Conservation (phyloP, 2,329 filamentous ascomycete species). For the Penicillium decumbens region DNA sequence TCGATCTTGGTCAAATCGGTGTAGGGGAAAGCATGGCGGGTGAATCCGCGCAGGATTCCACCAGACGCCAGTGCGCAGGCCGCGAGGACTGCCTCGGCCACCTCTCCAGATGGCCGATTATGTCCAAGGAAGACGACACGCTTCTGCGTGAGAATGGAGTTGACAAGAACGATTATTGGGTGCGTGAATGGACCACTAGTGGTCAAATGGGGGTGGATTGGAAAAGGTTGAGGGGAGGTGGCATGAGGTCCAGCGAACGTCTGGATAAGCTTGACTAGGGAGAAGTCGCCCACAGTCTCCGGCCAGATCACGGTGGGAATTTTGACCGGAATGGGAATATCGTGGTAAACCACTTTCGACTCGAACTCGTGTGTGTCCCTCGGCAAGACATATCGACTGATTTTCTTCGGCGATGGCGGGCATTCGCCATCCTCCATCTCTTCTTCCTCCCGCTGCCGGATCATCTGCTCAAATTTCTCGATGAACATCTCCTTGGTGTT, state of each 20-base stretch:
- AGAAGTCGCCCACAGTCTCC: slow-evolving; percentile 96
- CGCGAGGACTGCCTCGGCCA: slow-evolving; percentile 96
- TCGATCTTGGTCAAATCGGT: slow-evolving; percentile 98
- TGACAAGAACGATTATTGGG: slow-evolving; percentile 89
- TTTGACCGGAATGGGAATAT: slow-evolving; percentile 94
- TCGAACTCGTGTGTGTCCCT: slow-evolving; percentile 98
- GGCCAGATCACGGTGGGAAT: slow-evolving; percentile 89
- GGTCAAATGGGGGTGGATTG: slow-evolving; percentile 84
- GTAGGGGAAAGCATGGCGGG: slow-evolving; percentile 93
- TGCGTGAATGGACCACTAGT: slow-evolving; percentile 87
- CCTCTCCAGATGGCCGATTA: slow-evolving; percentile 89
- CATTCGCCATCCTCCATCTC: slow-evolving; percentile 30
- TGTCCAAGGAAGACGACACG: slow-evolving; percentile 93
- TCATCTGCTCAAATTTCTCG: slow-evolving; percentile 95
- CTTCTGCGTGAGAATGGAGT: slow-evolving; percentile 93
- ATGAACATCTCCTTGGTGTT: slow-evolving; percentile 95
- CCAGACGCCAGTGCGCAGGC: slow-evolving; percentile 91
- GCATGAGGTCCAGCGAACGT: slow-evolving; percentile 81
- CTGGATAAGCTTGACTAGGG: slow-evolving; percentile 92
- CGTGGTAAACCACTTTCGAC: slow-evolving; percentile 90
- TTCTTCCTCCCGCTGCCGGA: slow-evolving; percentile 69
- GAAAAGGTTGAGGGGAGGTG: slow-evolving; percentile 78
- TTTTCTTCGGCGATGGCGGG: slow-evolving; percentile 51
- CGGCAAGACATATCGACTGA: slow-evolving; percentile 68
- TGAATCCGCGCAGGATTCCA: slow-evolving; percentile 87